A percentile compares a stretch with the other conserved stretches of the same genome.
These are phyloP conservation scores for Penicillium arizonense DNA, from an alignment of 495 filamentous ascomycete genomes.

Conservation along the genomic window DNA sequence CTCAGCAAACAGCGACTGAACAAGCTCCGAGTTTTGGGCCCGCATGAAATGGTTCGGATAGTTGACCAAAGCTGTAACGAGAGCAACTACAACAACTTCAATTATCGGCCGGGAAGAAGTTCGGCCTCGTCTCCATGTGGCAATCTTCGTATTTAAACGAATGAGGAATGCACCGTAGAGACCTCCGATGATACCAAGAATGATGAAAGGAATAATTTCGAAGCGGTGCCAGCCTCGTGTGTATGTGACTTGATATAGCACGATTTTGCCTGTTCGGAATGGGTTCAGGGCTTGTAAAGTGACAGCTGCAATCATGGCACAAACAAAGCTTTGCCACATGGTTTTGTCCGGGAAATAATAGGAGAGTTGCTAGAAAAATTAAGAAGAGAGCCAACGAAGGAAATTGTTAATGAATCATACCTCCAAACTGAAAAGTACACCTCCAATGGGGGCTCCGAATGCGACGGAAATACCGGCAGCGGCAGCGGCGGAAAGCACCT, in stretches of 20 bases:
- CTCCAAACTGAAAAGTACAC: conserved; percentile 90
- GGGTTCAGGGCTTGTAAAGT: conserved; percentile 91
- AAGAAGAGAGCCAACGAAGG: conserved; percentile 4
- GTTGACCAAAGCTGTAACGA: conserved; percentile 84
- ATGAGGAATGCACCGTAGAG: conserved; percentile 95
- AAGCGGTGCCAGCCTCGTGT: conserved; percentile 91
- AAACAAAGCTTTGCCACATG: conserved; percentile 99
- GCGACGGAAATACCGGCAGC: conserved; percentile 95
- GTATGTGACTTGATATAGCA: conserved; percentile 96
- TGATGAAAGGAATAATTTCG: conserved; percentile 82
- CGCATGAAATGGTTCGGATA: conserved; percentile 95
- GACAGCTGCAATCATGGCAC: conserved; percentile 95
- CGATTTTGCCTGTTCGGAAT: conserved; percentile 93
- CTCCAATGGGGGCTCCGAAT: conserved; percentile 95
- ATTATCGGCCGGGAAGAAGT: conserved; percentile 60
- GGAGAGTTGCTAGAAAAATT: conserved; percentile 65
- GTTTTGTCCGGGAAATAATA: conserved; percentile 99
- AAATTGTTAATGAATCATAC: conserved; percentile 34
- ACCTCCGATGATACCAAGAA: conserved; percentile 87
- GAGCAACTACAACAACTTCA: conserved; percentile 73
- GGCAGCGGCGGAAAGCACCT: conserved; percentile 91
- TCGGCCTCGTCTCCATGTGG: conserved; percentile 69
- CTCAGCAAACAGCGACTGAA: conserved; percentile 89
- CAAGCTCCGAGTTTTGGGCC: conserved; percentile 86
- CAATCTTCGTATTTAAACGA: conserved; percentile 86